These are phyloP conservation scores for Peniophora sp. DNA, from an alignment of 1,284 basidiomycete species.

Conservation along the genomic window DNA sequence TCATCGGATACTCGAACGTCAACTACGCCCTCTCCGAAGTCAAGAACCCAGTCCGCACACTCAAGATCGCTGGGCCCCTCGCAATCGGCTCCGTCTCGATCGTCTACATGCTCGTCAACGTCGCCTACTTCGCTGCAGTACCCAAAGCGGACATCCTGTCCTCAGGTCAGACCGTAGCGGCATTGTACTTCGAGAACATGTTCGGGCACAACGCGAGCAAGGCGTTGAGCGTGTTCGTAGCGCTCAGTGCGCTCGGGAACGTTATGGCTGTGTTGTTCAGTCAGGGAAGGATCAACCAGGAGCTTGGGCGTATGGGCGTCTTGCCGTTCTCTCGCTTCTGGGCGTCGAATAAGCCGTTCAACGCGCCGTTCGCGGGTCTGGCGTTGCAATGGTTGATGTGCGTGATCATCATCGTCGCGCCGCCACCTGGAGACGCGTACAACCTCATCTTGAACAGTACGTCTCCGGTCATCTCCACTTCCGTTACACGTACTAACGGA, in stretches of 20 bases:
- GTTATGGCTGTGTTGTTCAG: slow-evolving; percentile 53
- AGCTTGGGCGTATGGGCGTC: slow-evolving; percentile 59
- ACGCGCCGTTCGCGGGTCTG: slow-evolving; percentile 50
- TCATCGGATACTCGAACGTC: slow-evolving; percentile 61
- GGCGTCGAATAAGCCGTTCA: slow-evolving; percentile 57
- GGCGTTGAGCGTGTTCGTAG: slow-evolving; percentile 55
- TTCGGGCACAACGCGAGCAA: slow-evolving; percentile 52
- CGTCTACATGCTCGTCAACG: slow-evolving; percentile 54
- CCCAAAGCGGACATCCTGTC: slow-evolving; percentile 55
- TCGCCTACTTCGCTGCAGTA: slow-evolving; percentile 65
- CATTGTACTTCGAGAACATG: slow-evolving; percentile 61
- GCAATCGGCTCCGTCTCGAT: slow-evolving; percentile 47
- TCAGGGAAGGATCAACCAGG: slow-evolving; percentile 61
- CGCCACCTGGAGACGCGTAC: slow-evolving; percentile 63
- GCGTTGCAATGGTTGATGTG: slow-evolving; percentile 51
- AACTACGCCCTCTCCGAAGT: slow-evolving; percentile 68
- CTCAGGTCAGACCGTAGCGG: slow-evolving; percentile 59
- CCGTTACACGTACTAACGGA: not conserved
- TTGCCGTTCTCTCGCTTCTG: slow-evolving; percentile 55
- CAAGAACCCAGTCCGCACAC: slow-evolving; percentile 55
- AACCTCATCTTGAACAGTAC: slow-evolving; percentile 56
- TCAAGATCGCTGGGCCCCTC: slow-evolving; percentile 58
- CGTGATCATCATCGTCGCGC: slow-evolving; percentile 34
- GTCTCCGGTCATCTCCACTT: slow-evolving; percentile 13
- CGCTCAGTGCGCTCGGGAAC: slow-evolving; percentile 56